phyloP scores from a whole-genome alignment of 2,329 filamentous ascomycete genomes.

The Aaosphaeria arxii region DNA sequence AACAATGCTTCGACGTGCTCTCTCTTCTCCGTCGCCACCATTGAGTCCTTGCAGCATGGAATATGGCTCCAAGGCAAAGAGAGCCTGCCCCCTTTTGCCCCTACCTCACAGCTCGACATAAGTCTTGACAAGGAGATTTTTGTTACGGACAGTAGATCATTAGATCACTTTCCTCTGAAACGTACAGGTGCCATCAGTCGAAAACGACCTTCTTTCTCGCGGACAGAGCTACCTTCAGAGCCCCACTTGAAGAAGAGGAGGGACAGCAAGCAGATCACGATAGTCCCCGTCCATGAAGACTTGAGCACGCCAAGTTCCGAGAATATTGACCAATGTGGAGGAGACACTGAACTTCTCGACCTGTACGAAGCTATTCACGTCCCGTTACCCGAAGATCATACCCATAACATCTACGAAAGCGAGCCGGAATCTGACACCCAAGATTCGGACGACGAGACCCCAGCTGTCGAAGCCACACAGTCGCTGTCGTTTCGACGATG shows the following conservation, averaged over 20 bases:
- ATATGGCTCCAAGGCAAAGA: constrained; percentile 31
- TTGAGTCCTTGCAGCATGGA: constrained; percentile 7
- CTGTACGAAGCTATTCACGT: constrained; percentile 31
- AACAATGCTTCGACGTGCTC: constrained; percentile 36
- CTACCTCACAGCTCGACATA: constrained; percentile 33
- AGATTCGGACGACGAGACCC: background rate
- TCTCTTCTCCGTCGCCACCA: constrained; percentile 27
- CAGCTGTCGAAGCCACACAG: too few relatives aligned
- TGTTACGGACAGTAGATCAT: constrained; percentile 1
- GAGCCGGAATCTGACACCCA: background rate
- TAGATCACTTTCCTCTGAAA: constrained; percentile 18
- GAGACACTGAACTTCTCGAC: constrained; percentile 18
- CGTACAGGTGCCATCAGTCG: constrained; percentile 16
- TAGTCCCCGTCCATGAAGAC: constrained; percentile 6
- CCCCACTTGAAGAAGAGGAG: constrained; percentile 9
- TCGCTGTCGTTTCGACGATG: constrained; percentile 63
- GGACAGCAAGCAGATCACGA: constrained; percentile 1
- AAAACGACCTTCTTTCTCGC: constrained; percentile 13
- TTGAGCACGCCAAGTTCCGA: constrained; percentile 8
- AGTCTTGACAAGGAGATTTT: constrained; percentile 16
- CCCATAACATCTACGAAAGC: constrained; percentile 8
- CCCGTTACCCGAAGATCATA: constrained; percentile 20
- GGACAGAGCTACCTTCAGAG: constrained; percentile 7
- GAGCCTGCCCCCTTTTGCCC: constrained; percentile 23
- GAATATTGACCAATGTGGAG: constrained; percentile 9